These are phyloP conservation scores for Ehretia macrophylla DNA, from an alignment of 257 asterid species.

Conservation along the genomic window DNA sequence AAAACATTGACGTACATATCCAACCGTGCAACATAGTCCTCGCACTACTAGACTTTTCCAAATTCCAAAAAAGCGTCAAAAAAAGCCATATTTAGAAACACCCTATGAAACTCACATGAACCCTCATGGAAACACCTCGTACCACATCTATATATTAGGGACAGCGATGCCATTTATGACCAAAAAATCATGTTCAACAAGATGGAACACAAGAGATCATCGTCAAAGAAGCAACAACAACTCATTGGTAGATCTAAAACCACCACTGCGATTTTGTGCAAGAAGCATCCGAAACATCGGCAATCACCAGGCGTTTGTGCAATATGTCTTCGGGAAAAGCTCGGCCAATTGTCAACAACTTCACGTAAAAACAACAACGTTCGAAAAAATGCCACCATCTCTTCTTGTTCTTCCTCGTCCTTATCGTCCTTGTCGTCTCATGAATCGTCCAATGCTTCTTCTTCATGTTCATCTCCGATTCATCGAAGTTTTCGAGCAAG, in stretches of 20 bases:
- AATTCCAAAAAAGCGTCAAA: constrained; percentile 33
- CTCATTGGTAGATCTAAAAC: constrained; percentile 23
- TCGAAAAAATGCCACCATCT: background rate
- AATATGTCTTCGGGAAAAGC: constrained; percentile 55
- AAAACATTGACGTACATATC: constrained; percentile 15
- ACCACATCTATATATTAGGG: constrained; percentile 8
- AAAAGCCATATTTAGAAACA: constrained; percentile 27
- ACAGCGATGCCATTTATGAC: background rate
- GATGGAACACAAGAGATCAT: constrained; percentile 29
- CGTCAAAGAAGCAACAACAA: constrained; percentile 20
- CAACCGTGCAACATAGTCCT: constrained; percentile 27
- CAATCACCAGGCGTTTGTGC: constrained; percentile 82
- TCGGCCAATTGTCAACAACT: constrained; percentile 21
- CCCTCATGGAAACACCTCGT: constrained; percentile 48
- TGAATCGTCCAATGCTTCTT: constrained; percentile 42
- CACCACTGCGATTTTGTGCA: constrained; percentile 26
- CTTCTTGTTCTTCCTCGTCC: constrained; percentile 33
- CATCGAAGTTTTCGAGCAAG: constrained; percentile 5
- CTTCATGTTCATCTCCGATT: constrained; percentile 48
- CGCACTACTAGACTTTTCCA: constrained; percentile 39
- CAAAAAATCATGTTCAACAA: background rate
- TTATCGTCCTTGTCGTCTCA: constrained; percentile 49
- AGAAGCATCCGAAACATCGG: constrained; percentile 62
- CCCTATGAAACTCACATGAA: constrained; percentile 52
- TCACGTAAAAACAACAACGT: constrained; percentile 13